A percentile compares a stretch with the other conserved stretches of the same genome.
Evolutionary conservation across 345 rosid genomes (phyloP).

Genomic region (Limnanthes douglasii): DNA sequence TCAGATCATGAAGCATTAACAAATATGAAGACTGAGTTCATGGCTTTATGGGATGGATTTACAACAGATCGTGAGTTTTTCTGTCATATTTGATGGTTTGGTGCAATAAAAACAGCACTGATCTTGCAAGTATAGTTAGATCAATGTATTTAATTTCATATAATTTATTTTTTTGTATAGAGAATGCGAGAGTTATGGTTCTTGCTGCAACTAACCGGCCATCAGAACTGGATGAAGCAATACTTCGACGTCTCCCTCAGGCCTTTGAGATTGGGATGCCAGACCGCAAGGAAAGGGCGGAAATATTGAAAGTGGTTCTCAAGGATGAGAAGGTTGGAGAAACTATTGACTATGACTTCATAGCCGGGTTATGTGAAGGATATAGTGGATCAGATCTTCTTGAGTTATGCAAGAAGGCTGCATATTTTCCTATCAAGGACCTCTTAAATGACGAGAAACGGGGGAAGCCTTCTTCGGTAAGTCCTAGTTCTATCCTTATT

Average conservation of each 20-base stretch:
- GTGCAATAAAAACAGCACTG: too few relatives aligned
- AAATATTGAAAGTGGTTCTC: conserved; percentile 69
- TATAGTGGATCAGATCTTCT: conserved; percentile 91
- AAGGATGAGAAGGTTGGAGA: conserved; percentile 65
- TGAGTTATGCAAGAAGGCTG: conserved; percentile 95
- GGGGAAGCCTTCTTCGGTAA: conserved; percentile 46
- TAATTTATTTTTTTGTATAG: conserved; percentile 31
- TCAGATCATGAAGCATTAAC: conserved; percentile 86
- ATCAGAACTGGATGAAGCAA: conserved; percentile 97
- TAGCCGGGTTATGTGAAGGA: conserved; percentile 70
- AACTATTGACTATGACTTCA: conserved; percentile 41
- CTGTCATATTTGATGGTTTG: too few relatives aligned
- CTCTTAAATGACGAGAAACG: conserved; percentile 65
- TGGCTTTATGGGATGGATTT: conserved; percentile 99
- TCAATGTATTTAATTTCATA: conserved; percentile 1
- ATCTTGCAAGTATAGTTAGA: too few relatives aligned
- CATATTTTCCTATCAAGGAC: conserved; percentile 81
- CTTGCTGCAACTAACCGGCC: conserved; percentile 98
- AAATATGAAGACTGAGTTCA: conserved; percentile 96
- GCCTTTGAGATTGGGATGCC: conserved; percentile 97
- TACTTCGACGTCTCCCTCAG: conserved; percentile 87
- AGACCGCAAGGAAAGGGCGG: conserved; percentile 51
- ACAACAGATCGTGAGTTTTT: conserved; percentile 84
- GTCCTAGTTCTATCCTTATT: too few relatives aligned
- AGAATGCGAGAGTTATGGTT: conserved; percentile 90